Evolutionary conservation across 331 rosid species (phyloP).

Genomic region (Dryas integrifolia): DNA sequence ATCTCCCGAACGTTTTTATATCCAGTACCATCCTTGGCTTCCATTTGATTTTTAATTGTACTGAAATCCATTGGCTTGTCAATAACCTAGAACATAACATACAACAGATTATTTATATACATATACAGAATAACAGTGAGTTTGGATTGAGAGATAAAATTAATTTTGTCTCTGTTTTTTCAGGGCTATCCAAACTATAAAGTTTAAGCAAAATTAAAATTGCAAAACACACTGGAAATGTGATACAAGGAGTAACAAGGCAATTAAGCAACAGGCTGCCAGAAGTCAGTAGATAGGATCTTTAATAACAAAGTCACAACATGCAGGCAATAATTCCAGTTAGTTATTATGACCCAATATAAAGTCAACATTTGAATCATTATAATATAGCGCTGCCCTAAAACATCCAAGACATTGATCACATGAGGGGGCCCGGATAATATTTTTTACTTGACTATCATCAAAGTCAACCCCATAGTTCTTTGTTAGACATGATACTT

Average conservation of each 20-base stretch:
- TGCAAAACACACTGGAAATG: neutral
- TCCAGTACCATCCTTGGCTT: constrained; percentile 77
- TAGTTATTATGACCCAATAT: neutral
- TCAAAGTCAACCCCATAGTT: too few relatives aligned
- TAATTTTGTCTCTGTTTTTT: neutral
- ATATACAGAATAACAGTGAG: constrained; percentile 1
- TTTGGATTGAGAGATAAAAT: neutral
- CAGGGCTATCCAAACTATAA: too few relatives aligned
- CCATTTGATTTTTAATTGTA: constrained; percentile 90
- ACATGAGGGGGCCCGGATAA: too few relatives aligned
- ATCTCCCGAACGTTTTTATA: constrained; percentile 78
- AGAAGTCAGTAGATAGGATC: neutral
- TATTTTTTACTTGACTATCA: too few relatives aligned
- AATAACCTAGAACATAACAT: constrained; percentile 58
- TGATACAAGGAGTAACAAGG: constrained; percentile 1
- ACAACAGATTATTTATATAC: constrained; percentile 28
- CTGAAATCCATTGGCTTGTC: constrained; percentile 97
- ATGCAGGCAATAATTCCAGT: neutral
- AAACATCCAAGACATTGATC: too few relatives aligned
- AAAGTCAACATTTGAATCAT: too few relatives aligned
- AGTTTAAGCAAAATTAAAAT: too few relatives aligned
- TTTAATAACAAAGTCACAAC: neutral
- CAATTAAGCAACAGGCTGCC: neutral
- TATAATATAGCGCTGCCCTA: too few relatives aligned
- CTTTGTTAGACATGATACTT: neutral